Base-by-base conservation (phyloP, 2,329 filamentous ascomycete species). In the Colletotrichum shisoi region DNA sequence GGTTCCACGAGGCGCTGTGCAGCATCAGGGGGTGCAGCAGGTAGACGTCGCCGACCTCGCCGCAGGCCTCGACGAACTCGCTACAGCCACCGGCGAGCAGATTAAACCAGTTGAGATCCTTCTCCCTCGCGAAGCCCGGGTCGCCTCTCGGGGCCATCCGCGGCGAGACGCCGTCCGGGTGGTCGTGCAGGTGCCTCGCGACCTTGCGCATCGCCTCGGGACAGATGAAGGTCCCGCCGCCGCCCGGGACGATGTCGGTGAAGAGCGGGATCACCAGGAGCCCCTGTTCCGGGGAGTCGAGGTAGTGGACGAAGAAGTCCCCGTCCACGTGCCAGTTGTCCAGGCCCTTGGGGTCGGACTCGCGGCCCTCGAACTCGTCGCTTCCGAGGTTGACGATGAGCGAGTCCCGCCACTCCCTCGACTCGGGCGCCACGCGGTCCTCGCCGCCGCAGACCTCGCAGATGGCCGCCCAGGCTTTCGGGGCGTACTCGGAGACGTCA, bases 291-390 rank as follows among this genome's bases (percentile, higher is more conserved):
- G 86, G 86, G 21, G 85, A 89, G 73, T 91, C 89, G 42, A 92
- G 83, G 71, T 88, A 92, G 78, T 91, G 89, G 5, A 89, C 82
- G 74, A 91, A 91, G 75, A 90, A 91, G 71, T 91, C 89, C 9
- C 89, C 89, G 75, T 91, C 89, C 19, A 90, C 87, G 75, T 91
- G 89, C 89, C 89, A 91, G 24, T 80, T 80, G 8, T 79, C 72
- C 24, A 90, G 77, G 0, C 86, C 81, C 57, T 82, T 79, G 0
- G 87, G 87, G 42, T 80, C 76, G 3, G 83, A 75, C 9, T 81
- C 79, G 57, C 79, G 80, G 5, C 83, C 82, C 67, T 85, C 83
- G 54, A 79, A 79, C 57, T 84, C 82, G 0, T 81, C 73, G 1
- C 82, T 86, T 13, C 89, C 89, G 8, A 91, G 81, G 75, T 91